These are phyloP conservation scores for Lanmaoa pseudosensibilis DNA, from an alignment of 768 basidiomycete species.

Conservation along the genomic window DNA sequence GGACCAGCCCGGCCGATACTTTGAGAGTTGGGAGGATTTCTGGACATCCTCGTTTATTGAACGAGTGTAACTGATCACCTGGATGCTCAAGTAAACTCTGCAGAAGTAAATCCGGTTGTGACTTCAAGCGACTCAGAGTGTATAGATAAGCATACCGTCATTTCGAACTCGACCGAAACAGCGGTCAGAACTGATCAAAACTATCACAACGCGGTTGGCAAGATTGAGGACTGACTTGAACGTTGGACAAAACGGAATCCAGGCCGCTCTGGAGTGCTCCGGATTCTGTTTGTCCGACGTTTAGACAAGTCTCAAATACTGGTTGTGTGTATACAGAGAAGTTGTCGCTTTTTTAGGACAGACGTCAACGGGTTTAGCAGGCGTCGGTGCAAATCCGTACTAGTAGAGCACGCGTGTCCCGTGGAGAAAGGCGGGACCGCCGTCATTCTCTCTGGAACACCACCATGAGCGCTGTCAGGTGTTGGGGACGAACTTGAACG, in stretches of 20 bases:
- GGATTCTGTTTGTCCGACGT: no score
- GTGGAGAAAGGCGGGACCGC: conserved; percentile 2
- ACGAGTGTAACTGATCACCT: conserved; percentile 17
- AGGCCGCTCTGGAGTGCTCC: no score
- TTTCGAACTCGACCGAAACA: conserved; percentile 23
- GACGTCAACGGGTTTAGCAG: neutral
- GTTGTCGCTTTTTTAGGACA: no score
- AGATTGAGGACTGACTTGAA: no score
- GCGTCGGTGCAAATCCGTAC: neutral
- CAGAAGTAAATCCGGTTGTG: neutral
- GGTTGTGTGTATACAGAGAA: neutral
- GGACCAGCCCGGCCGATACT: conserved; percentile 24
- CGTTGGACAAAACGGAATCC: no score
- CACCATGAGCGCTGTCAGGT: no score
- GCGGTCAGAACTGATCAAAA: neutral
- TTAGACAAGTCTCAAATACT: no score
- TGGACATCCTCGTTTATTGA: conserved; percentile 18
- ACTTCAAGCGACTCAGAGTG: neutral
- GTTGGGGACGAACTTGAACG: neutral
- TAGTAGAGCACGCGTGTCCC: neutral
- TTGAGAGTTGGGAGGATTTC: conserved; percentile 11
- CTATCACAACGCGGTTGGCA: neutral
- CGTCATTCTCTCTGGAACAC: conserved; percentile 6
- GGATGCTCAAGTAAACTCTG: conserved; percentile 10
- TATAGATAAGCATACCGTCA: conserved; percentile 10